Base-by-base conservation (phyloP, 305 asterid genomes). In the Euphrasia arctica region DNA sequence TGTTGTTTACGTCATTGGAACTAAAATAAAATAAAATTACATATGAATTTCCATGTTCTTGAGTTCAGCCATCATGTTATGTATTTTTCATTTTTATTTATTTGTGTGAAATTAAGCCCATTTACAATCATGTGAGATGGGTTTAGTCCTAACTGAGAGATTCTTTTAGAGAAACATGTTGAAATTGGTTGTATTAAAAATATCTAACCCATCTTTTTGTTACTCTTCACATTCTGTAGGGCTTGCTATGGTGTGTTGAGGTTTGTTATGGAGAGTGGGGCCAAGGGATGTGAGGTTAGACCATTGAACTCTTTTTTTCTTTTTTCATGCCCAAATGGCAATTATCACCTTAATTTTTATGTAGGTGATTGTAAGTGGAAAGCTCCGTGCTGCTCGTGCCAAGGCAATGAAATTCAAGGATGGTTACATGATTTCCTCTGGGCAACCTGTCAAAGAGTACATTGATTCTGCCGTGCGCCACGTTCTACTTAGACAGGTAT, bases 231-330 rank as follows among this genome's bases (percentile, higher is more conserved):
- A 48, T n/a, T 12, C 59, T 66, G 11, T 64, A 80, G 85, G 77
- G 82, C 85, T 28, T 80, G 85, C 43, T 39, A 39, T 39, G 43
- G 43, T 39, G 43, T 39, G 2, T 39, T 39, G 43, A 39, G 43
- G 11, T 80, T 80, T 64, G 85, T 80, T n/a, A 80, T 80, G 82
- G 85, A 80, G 76, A 80, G 75, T 74, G 85, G 82, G 43, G 80
- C 82, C 56, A 80, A 77, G 77, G 85, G 85, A 56, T 80, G 82
- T 29, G 82, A 80, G 82, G 85, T 80, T 28, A 2, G 72, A 39
- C 39, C 1, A 39, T 13, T 13, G 15, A 3, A 18, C 22, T 18
- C 2, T 36, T n/a, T 52, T 28, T 25, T 4, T 57, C 4, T 13
- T 25, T 31, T 34, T 34, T 58, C 45, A 1, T 42, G 0, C 51